Base-by-base conservation (phyloP, 441 rosid genomes). In the Isatis lusitanica region DNA sequence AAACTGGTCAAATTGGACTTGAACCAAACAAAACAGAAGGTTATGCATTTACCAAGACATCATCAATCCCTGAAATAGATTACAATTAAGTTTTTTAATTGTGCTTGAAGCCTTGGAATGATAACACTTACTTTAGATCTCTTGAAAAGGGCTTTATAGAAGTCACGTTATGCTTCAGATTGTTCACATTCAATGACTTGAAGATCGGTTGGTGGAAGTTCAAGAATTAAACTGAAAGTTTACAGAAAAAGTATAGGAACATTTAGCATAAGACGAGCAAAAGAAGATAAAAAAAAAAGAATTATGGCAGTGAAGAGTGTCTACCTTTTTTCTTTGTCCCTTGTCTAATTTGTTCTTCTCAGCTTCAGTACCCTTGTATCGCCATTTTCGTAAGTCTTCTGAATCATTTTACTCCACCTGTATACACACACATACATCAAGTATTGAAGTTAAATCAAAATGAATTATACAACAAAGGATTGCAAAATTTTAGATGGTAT, bases 371-470 rank as follows among this genome's bases (percentile, higher is more conserved):
- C 96, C 77, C 87, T 76, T 61, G 80, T 79, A 76, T 90, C 90
- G 17, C 92, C 93, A 80, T 81, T 85, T 36, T 88, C 93, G 63
- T 87, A 87, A 44, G 90, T 90, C 74, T 76, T 85, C 48, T 90
- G 90, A 43, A 90, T 88, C 84, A 83, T 76, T 74, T 85, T 84
- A 73, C 55, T 82, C 93, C 96, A 90, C 93, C 90, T 90, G 61
- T 31, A 38, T 1, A 56, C 16, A 73, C 26, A 66, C 56, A 52
- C 26, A 62, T 78, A 33, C 2, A 9, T 21, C 24, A 21, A 21
- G 24, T n/a, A 35, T 16, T 57, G 40, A 40, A 53, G 31, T n/a
- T 6, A 30, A 46, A 13, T 24, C 50, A 28, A 17, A 5, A 12
- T 11, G 2, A 9, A 18, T 26, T 21, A 21, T 21, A 21, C 24